Percentiles rank a stretch among this genome's conserved stretches.
Conservation (phyloP, 2,329 filamentous ascomycete species). For the Diaporthe citri region DNA sequence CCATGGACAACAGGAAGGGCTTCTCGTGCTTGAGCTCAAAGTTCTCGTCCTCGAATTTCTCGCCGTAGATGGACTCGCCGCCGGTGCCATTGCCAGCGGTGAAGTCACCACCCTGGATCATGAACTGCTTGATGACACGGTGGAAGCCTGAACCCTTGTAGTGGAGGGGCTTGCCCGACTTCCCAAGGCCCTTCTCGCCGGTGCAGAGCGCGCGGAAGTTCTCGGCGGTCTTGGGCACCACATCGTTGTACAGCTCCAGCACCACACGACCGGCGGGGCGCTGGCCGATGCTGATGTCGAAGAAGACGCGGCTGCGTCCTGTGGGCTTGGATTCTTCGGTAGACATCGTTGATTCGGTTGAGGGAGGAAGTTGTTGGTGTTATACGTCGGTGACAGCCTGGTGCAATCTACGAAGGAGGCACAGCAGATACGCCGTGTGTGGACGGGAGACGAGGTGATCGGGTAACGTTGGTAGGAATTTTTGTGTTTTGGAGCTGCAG, state of each 20-base stretch:
- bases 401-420: not conserved
- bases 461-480: not conserved
- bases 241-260: conserved; percentile 82
- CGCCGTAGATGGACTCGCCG: conserved; percentile 96
- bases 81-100: conserved; percentile 94
- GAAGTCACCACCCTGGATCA: conserved; percentile 99
- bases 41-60: conserved; percentile 97
- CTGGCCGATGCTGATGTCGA: conserved; percentile 88
- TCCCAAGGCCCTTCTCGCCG: conserved; percentile 89
- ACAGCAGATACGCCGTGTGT: not conserved
- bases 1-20: conserved; percentile 96
- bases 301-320: conserved; percentile 84
- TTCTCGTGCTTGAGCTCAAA: conserved; percentile 92
- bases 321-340: conserved; percentile 58
- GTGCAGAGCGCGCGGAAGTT: conserved; percentile 97
- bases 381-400: not conserved
- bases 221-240: conserved; percentile 94
- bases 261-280: conserved; percentile 81
- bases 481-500: not conserved
- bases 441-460: not conserved
- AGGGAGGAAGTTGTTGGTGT: conserved; percentile 4
- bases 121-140: conserved; percentile 97
- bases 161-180: conserved; percentile 85
- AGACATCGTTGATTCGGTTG: conserved; percentile 51
- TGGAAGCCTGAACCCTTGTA: conserved; percentile 96